Base-by-base conservation (phyloP, 768 basidiomycete species). In the Dioszegia crocea region DNA sequence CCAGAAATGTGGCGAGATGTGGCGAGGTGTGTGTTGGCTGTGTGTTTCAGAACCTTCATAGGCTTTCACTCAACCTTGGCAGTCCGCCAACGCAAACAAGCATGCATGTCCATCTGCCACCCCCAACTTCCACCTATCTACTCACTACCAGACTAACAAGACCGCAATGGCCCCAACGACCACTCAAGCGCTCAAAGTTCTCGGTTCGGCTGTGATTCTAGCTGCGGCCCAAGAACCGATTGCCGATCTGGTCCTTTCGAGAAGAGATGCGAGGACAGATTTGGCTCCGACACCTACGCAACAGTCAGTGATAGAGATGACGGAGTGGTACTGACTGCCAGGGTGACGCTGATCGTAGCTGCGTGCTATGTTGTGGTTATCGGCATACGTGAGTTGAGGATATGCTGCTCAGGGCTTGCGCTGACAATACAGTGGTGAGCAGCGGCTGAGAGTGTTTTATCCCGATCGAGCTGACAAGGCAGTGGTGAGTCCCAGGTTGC, bases 331-430 rank as follows among this genome's bases (percentile, higher is more conserved):
- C 51, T 53, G 24, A 53, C n/a, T 17, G 26, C 23, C 6, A 76
- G 75, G 53, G 62, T 68, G 10, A 77, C 76, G 3, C 57, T 77
- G 33, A 74, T 72, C 14, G 72, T 77, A 2, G 76, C 74, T 19
- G 76, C 63, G 26, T 65, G 62, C 30, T 76, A 76, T 60, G 61
- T 76, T 4, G 59, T 76, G 24, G 66, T 61, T 5, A 76, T 76
- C 24, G 75, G 56, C 6, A 68, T 76, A 44, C 45, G 73, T 75
- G 55, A 62, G 73, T 40, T 2, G 10, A 44, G 14, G 8, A 29
- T 8, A 33, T 17, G 43, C 51, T 4, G 24, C 16, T 50, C 9
- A n/a, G 46, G 12, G 21, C 27, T 29, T 8, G 43, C 40, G 21
- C 49, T 59, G 31, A 49, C 23, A 11, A 19, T 39, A n/a, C 29